These are phyloP conservation scores for Rhizophagus clarus DNA, from an alignment of 192 early-diverging fungal genomes.

Conservation along the genomic window DNA sequence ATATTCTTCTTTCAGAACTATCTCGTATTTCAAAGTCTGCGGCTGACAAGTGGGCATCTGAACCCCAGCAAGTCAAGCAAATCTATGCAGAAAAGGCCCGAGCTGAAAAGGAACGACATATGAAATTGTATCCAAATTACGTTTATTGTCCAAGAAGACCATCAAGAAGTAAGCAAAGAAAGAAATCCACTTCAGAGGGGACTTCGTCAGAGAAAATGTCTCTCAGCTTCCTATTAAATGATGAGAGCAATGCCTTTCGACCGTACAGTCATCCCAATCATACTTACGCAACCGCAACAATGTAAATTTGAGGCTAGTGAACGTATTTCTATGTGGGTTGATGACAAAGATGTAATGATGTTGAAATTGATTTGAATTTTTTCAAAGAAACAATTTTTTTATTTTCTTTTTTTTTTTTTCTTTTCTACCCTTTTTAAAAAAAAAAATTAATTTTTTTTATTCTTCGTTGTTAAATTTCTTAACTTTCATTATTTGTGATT, in stretches of 20 bases:
- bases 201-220: slow-evolving; percentile 27
- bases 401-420: too few relatives aligned
- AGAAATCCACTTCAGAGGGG: slow-evolving; percentile 17
- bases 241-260: slow-evolving; percentile 8
- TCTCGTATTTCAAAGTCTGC: slow-evolving; percentile 27
- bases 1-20: slow-evolving; percentile 29
- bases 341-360: not conserved
- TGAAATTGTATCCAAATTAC: slow-evolving; percentile 32
- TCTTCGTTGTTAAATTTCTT: too few relatives aligned
- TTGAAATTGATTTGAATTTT: too few relatives aligned
- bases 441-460: too few relatives aligned
- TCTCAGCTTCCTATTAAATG: slow-evolving; percentile 21
- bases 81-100: slow-evolving; percentile 20
- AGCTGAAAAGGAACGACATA: slow-evolving; percentile 23
- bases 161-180: slow-evolving; percentile 15
- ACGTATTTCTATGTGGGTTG: too few relatives aligned
- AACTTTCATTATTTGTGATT: too few relatives aligned
- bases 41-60: slow-evolving; percentile 17
- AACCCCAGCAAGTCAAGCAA: slow-evolving; percentile 23
- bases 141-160: slow-evolving; percentile 27
- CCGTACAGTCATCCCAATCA: slow-evolving; percentile 11
- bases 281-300: not conserved
- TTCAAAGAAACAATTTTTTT: too few relatives aligned
- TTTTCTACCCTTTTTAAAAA: too few relatives aligned
- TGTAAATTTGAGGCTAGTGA: not conserved